phyloP scores from a whole-genome alignment of 75 land plant genomes.

The Pinus albicaulis region DNA sequence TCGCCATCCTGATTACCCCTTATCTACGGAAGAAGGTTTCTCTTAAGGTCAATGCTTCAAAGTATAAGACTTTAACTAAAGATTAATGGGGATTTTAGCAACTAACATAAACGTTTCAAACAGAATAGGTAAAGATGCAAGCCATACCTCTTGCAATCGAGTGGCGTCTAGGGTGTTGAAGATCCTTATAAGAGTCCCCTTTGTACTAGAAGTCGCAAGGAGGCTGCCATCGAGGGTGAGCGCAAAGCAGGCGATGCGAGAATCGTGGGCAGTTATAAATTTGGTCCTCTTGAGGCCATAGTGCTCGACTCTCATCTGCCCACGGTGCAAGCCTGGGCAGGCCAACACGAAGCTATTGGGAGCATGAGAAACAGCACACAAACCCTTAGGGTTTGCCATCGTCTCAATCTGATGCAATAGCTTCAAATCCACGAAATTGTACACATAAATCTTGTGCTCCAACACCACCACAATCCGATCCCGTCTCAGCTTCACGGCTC shows the following conservation, averaged over 20 bases:
- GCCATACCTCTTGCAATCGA: slow-evolving; percentile 68
- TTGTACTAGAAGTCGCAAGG: slow-evolving; percentile 77
- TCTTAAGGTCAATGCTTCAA: no score
- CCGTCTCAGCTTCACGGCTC: slow-evolving; percentile 55
- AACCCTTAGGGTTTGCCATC: slow-evolving; percentile 63
- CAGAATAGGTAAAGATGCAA: background rate
- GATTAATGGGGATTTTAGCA: no score
- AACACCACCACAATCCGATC: slow-evolving; percentile 70
- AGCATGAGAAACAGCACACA: slow-evolving; percentile 61
- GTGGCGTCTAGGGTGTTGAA: slow-evolving; percentile 75
- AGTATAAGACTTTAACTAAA: no score
- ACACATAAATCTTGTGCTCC: slow-evolving; percentile 69
- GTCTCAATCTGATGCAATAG: slow-evolving; percentile 72
- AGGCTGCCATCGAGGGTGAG: slow-evolving; percentile 59
- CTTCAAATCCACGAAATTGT: slow-evolving; percentile 67
- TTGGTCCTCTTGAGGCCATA: slow-evolving; percentile 45
- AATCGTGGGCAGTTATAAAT: slow-evolving; percentile 64
- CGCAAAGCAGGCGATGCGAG: slow-evolving; percentile 55
- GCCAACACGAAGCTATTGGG: slow-evolving; percentile 52
- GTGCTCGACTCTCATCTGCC: slow-evolving; percentile 71
- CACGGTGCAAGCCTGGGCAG: slow-evolving; percentile 72
- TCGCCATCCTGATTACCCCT: no score
- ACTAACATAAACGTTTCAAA: no score
- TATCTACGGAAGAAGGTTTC: no score
- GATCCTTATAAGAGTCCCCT: slow-evolving; percentile 79